Base-by-base conservation (phyloP, 2,329 filamentous ascomycete genomes). In the Xylaria arbuscula region DNA sequence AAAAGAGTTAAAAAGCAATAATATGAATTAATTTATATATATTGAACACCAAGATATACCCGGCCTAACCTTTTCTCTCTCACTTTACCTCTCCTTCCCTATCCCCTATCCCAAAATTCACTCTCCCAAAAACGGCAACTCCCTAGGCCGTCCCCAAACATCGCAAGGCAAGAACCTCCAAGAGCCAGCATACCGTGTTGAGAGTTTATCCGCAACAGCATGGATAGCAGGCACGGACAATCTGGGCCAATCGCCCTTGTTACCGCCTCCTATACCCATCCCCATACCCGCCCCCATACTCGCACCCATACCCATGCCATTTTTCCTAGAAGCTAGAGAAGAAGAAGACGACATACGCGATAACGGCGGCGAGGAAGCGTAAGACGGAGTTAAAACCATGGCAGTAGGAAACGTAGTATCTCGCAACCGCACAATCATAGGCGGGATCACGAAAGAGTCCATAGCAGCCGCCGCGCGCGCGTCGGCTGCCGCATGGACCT, bases 101-200 rank as follows among this genome's bases (percentile, higher is more conserved):
- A n/a, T n/a, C n/a, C n/a, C n/a, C n/a, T 19, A 22, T 48, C 28
- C 28, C 28, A 28, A 28, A 28, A 28, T 56, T 48, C 57, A 53
- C 32, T 28, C 57, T 40, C 62, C 70, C 64, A 74, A 36, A 54
- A 79, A 79, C 22, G 66, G 71, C 63, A 80, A 64, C 56, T 77
- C 75, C 70, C 74, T 70, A n/a, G 75, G 76, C 56, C 72, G 68
- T 2, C 77, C 77, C 73, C 78, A 76, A 1, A 74, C 70, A 69
- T 79, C 78, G 47, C 78, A 80, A 1, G 76, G 76, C 57, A 78
- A 68, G 59, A 81, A 80, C 13, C 78, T 73, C 78, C 78, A 80
- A 0, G 74, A 67, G 0, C 75, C 77, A 8, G 70, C 73, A 56
- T 78, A 74, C 19, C 63, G 32, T 3, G 69, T 69, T 32, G 71